Conservation (phyloP, 1,284 basidiomycete species). For the Cutaneotrichosporon cutaneum region DNA sequence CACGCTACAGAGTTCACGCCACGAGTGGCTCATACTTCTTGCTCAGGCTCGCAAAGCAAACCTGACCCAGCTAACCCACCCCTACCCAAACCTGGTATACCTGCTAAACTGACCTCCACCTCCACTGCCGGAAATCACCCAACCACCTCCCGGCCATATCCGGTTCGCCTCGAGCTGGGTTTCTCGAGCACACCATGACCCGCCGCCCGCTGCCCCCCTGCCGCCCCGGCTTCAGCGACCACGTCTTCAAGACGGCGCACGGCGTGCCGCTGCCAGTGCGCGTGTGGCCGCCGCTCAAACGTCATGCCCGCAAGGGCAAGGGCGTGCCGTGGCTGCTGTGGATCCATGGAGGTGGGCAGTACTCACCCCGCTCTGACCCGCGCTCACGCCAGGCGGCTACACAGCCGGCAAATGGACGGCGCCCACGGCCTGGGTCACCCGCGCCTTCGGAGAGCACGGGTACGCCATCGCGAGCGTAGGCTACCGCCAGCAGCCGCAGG, state of each 20-base stretch:
- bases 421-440: constrained; percentile 31
- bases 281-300: constrained; percentile 31
- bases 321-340: constrained; percentile 26
- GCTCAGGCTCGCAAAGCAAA: too few species aligned
- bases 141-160: not conserved
- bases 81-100: not conserved
- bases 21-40: too few species aligned
- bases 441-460: constrained; percentile 24
- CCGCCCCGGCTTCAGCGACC: constrained; percentile 31
- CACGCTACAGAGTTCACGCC: too few species aligned
- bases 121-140: not conserved
- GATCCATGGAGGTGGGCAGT: constrained; percentile 24
- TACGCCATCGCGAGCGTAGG: constrained; percentile 38
- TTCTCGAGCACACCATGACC: not conserved
- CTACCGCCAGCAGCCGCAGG: constrained; percentile 37
- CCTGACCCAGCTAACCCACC: too few species aligned
- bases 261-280: constrained; percentile 35
- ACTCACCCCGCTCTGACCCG: too few species aligned
- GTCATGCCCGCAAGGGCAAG: not conserved
- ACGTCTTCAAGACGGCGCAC: constrained; percentile 30
- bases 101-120: not conserved
- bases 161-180: too few species aligned
- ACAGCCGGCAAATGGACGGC: constrained; percentile 24
- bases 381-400: constrained; percentile 17
- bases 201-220: constrained; percentile 7